Base-by-base conservation (phyloP, 1,284 basidiomycete species). In the Tilletia caries region DNA sequence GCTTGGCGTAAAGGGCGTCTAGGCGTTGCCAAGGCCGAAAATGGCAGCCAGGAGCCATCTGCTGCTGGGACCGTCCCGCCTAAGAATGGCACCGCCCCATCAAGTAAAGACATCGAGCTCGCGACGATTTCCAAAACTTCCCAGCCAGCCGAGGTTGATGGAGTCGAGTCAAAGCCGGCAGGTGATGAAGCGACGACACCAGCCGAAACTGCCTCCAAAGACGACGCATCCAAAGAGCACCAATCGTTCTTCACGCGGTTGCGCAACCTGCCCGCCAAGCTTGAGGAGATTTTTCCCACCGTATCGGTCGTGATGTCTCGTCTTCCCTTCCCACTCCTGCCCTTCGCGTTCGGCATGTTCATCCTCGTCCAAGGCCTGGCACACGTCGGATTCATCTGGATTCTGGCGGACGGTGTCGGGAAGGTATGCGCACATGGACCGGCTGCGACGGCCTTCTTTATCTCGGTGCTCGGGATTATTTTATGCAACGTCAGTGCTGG, bases 301-400 rank as follows among this genome's bases (percentile, higher is more conserved):
- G 87, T 92, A 48, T 86, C 87, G 76, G 88, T 87, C 20, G 89
- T 91, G 0, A 83, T 90, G 1, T 88, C 89, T 0, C 87, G 91
- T 12, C 86, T 95, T 0, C 93, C 93, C 0, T 88, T 93, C 71
- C 87, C 89, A 12, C 88, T 98, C 6, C 86, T 97, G 12, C 93
- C 93, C 0, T 98, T 98, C 79, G 92, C 94, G 0, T 93, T 98
- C 82, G 90, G 91, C 4, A 93, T 96, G 86, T 98, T 98, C 85
- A 93, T 98, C 77, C 88, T 98, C 64, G 93, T 96, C 67, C 91
- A 95, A 80, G 91, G 88, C 0, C 86, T 98, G 8, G 87, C 89
- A 3, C 87, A 90, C 70, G 89, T 91, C 67, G 93, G 93, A n/a
- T 98, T 95, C 92, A 92, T 97, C 32, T 86, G 89, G 32, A 87